Evolutionary conservation across 2,329 filamentous ascomycete genomes (phyloP), one percentile per base, ranked within the genome.

Genomic region (Chalara sp.): DNA sequence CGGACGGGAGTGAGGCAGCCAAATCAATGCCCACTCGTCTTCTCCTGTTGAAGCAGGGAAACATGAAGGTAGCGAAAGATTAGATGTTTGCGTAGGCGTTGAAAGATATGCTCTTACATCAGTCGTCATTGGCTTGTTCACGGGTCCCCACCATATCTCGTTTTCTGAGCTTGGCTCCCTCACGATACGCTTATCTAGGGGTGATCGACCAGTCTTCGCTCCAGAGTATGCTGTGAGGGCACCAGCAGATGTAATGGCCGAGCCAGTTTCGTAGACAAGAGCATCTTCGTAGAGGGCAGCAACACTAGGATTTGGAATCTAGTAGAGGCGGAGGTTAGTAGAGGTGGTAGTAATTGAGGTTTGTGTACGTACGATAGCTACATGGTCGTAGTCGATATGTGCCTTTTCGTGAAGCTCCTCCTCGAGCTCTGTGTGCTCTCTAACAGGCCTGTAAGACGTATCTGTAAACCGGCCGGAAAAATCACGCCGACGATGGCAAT

Each of bases 261-360:
- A 95, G 66, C 93, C 93, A 52, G 89, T 93, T 76, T 99, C 93
- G 78, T 97, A 99, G 61, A 91, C 90, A 58, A 99, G 83, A 51
- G 93, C 93, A 87, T 99, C 93, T 82, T 99, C 93, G 78, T 99
- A 99, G 58, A 99, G 84, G 53, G 91, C 87, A 58, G 93, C 86
- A 56, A 97, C 93, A 51, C 92, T 61, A 46, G 63, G 91, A 75
- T 99, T 97, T 74, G 89, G 88, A 54, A 85, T 80, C 80, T 83
- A 55, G 47, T 31, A 50, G 37, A 43, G n/a, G n/a, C n/a, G n/a
- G n/a, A n/a, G n/a, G 28, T 13, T n/a, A 13, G 48, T 48, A 50
- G 40, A 46, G 56, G 7, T 37, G 87, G 74, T 97, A 88, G 71
- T 97, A 99, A 80, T 99, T 93, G 68, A 99, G 97, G 80, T 99